Evolutionary conservation across 1,139 yeast genomes (phyloP), one percentile per base, ranked within the genome.

Genomic region (Debaryomyces fabryi): DNA sequence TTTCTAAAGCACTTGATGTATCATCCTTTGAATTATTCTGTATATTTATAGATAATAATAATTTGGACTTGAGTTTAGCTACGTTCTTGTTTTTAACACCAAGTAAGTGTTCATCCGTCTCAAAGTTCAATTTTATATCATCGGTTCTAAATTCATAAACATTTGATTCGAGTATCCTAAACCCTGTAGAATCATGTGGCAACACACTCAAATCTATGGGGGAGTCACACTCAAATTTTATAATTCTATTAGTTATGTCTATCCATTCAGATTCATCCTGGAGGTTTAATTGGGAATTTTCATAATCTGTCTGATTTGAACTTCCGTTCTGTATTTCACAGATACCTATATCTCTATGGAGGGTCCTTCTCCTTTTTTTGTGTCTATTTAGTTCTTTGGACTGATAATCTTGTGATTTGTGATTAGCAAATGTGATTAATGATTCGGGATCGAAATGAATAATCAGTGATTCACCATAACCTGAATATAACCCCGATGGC

Each of bases 31-130:
- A n/a, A 6, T 30, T 16, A 24, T 24, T 32, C 8, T 33, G 4
- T 18, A 59, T 44, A 40, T 60, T 53, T 30, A 57, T 41, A 2
- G 57, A 48, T 13, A 49, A 46, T 12, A 60, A 42, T 15, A 54
- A 25, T 24, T 52, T 48, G 7, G 60, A 52, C 36, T 56, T 57
- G n/a, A 56, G 36, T 27, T 57, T 58, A 13, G 42, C 49, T 5
- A 47, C 48, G 15, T 47, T 49, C 15, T 54, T 56, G 38, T 49
- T 58, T 38, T 53, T 49, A 4, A 60, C 44, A n/a, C 46, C 42
- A 8, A 60, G 47, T 25, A 49, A 37, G 0, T 44, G 38, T 23
- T 44, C 49, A 6, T 38, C 49, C 48, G 41, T 42, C 25, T 45
- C 52, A 44, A 45, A 49, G 30, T 34, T 47, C 27, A 48, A 39